These are phyloP conservation scores for Cutaneotrichosporon mucoides DNA, from an alignment of 1,284 basidiomycete species.

Conservation along the genomic window DNA sequence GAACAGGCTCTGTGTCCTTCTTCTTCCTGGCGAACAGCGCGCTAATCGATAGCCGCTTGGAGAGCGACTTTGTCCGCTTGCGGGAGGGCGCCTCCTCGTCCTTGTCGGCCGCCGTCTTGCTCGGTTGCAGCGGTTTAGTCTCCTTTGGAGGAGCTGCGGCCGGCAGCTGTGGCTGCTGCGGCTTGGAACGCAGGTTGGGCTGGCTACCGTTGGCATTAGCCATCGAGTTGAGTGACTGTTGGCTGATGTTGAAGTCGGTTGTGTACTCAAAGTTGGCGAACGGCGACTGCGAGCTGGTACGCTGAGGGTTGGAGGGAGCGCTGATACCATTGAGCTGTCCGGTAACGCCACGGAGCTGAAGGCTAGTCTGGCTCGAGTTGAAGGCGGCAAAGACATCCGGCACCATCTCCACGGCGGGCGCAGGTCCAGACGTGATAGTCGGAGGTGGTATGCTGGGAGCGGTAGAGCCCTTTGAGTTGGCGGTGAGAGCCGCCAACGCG, in stretches of 20 bases:
- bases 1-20: not conserved
- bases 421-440: not conserved
- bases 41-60: slow-evolving; percentile 14
- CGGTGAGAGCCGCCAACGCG: slow-evolving; percentile 18
- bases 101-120: not conserved
- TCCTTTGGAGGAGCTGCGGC: not conserved
- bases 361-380: slow-evolving; percentile 6
- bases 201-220: not conserved
- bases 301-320: not conserved
- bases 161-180: too few relatives aligned
- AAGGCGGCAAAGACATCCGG: slow-evolving; percentile 21
- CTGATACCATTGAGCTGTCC: not conserved
- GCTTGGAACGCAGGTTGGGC: not conserved
- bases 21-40: slow-evolving; percentile 10
- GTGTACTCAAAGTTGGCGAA: not conserved
- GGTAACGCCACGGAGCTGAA: not conserved
- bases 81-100: slow-evolving; percentile 5
- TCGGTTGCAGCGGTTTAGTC: not conserved
- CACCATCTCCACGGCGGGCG: slow-evolving; percentile 14
- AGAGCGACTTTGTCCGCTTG: slow-evolving; percentile 4
- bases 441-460: not conserved
- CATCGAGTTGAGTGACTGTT: not conserved
- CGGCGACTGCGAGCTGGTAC: not conserved
- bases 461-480: slow-evolving; percentile 3
- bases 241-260: not conserved